These are phyloP conservation scores for Penicillium sp. DNA, from an alignment of 2,329 filamentous ascomycete species.

Conservation along the genomic window DNA sequence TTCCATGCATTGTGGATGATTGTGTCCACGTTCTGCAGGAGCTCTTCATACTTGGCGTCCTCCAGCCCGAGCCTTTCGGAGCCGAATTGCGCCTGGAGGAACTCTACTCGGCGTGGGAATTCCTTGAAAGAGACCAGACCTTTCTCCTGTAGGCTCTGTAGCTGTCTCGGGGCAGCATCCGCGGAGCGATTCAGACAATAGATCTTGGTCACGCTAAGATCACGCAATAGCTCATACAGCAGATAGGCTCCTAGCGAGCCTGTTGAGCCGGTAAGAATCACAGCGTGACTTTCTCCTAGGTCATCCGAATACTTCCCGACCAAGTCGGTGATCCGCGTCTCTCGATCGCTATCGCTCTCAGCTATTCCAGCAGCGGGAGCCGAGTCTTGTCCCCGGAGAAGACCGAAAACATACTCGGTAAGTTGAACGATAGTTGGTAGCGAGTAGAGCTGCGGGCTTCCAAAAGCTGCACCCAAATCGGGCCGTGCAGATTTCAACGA, in stretches of 20 bases:
- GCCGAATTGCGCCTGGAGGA: conserved; percentile 26
- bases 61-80: conserved; percentile 25
- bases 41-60: conserved; percentile 19
- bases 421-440: conserved; percentile 9
- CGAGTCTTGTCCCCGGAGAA: conserved; percentile 6
- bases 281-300: conserved; percentile 5
- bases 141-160: conserved; percentile 6
- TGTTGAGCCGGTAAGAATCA: conserved; percentile 19
- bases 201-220: conserved; percentile 10
- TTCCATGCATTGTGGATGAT: conserved; percentile 38
- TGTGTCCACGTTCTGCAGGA: conserved; percentile 22
- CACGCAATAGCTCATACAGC: conserved; percentile 10
- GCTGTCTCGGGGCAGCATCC: conserved; percentile 8
- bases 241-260: conserved; percentile 18
- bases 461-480: conserved; percentile 3
- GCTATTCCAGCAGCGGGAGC: neutral
- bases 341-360: conserved; percentile 9
- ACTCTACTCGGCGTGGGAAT: conserved; percentile 27
- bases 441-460: conserved; percentile 9
- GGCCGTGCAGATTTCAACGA: conserved; percentile 6
- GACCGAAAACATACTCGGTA: conserved; percentile 5
- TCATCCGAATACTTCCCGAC: conserved; percentile 6
- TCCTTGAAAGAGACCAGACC: conserved; percentile 1
- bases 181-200: conserved; percentile 19
- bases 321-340: conserved; percentile 3